Percentiles rank a stretch among this genome's conserved stretches.
Conservation (phyloP, 2,329 filamentous ascomycete species). For the Paraphaeosphaeria minitans region DNA sequence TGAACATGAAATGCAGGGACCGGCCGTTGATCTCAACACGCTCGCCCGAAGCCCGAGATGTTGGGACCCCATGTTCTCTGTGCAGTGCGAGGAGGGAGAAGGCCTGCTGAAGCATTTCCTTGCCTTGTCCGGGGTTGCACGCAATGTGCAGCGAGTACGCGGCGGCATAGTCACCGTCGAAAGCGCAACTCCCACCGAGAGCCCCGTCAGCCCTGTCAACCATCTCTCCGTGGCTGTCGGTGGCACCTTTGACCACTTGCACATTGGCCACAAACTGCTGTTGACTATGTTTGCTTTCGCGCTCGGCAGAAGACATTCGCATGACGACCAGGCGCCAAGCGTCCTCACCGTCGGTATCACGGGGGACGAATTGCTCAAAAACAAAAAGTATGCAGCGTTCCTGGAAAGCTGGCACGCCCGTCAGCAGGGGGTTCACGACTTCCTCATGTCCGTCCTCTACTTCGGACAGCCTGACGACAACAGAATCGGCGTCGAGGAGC, state of each 20-base stretch:
- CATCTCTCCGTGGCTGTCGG: slow-evolving; percentile 77
- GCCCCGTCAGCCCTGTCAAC: slow-evolving; percentile 22
- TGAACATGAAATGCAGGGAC: slow-evolving; percentile 50
- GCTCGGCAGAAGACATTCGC: slow-evolving; percentile 51
- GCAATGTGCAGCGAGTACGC: slow-evolving; percentile 41
- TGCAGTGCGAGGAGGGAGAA: slow-evolving; percentile 68
- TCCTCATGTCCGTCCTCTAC: slow-evolving; percentile 68
- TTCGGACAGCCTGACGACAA: slow-evolving; percentile 57
- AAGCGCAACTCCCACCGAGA: slow-evolving; percentile 4
- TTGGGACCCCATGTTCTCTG: slow-evolving; percentile 70
- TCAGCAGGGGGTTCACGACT: slow-evolving; percentile 70
- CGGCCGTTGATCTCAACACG: slow-evolving; percentile 56
- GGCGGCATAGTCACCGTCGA: slow-evolving; percentile 41
- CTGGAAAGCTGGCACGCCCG: slow-evolving; percentile 82
- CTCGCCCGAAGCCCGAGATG: slow-evolving; percentile 57
- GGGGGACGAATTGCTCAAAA: slow-evolving; percentile 80
- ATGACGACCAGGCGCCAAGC: slow-evolving; percentile 43
- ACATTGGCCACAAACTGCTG: slow-evolving; percentile 94
- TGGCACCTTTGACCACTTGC: slow-evolving; percentile 95
- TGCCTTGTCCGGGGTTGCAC: slow-evolving; percentile 30
- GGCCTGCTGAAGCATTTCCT: slow-evolving; percentile 58
- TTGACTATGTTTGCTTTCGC: slow-evolving; percentile 84
- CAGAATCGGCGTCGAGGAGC: slow-evolving; percentile 52
- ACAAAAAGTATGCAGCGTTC: slow-evolving; percentile 84
- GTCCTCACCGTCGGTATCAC: slow-evolving; percentile 84